These are phyloP conservation scores for Nitzschia sp. DNA, from an alignment of 108 stramenopile genomes.

Conservation along the genomic window DNA sequence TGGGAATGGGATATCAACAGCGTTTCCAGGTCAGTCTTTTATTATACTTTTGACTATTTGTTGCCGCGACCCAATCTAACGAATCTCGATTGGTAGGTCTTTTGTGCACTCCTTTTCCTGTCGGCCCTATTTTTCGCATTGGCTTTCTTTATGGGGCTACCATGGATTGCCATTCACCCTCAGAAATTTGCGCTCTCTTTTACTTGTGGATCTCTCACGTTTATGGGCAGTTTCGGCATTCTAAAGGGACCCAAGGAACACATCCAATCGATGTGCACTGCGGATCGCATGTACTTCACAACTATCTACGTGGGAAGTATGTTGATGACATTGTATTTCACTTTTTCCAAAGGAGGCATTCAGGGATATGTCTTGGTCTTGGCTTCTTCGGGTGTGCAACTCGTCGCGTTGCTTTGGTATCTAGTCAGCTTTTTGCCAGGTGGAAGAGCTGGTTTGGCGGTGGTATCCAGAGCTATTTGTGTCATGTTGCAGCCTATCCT, in stretches of 20 bases:
- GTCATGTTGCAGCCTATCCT: slow-evolving; percentile 74
- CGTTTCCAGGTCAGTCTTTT: slow-evolving; percentile 57
- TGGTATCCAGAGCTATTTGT: slow-evolving; percentile 64
- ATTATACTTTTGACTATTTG: not conserved
- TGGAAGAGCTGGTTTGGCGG: slow-evolving; percentile 72
- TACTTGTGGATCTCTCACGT: slow-evolving; percentile 89
- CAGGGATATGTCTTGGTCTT: slow-evolving; percentile 78
- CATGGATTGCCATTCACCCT: slow-evolving; percentile 78
- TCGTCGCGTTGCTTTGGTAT: slow-evolving; percentile 84
- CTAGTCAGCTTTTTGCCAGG: slow-evolving; percentile 88
- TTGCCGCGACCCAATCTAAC: not conserved
- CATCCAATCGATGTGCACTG: slow-evolving; percentile 60
- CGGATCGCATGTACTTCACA: slow-evolving; percentile 79
- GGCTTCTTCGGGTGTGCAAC: slow-evolving; percentile 60
- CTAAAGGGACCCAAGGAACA: slow-evolving; percentile 83
- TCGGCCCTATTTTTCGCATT: slow-evolving; percentile 86
- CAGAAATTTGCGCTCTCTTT: slow-evolving; percentile 94
- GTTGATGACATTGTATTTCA: slow-evolving; percentile 76
- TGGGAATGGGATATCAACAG: slow-evolving; percentile 91
- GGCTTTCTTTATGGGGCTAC: slow-evolving; percentile 91
- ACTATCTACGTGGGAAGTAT: slow-evolving; percentile 74
- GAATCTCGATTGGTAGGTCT: slow-evolving; percentile 47
- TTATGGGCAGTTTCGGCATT: slow-evolving; percentile 89
- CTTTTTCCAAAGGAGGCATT: slow-evolving; percentile 71
- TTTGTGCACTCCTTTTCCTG: slow-evolving; percentile 71